Conservation (phyloP, 2,329 filamentous ascomycete genomes). For the Penicillium rolfsii region DNA sequence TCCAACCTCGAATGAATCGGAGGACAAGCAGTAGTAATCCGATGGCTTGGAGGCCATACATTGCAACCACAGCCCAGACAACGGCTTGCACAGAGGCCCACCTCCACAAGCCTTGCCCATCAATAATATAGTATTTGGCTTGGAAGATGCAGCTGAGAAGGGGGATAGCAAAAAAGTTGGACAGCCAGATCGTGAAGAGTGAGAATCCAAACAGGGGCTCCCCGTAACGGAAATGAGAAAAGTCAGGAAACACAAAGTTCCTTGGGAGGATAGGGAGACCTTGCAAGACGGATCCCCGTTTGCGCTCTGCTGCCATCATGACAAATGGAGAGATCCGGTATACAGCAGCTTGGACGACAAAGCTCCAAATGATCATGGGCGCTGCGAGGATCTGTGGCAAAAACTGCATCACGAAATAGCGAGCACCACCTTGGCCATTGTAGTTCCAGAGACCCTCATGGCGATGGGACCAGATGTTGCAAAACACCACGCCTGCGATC, state of each 20-base stretch:
- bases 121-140: slow-evolving; percentile 63
- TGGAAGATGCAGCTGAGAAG: slow-evolving; percentile 78
- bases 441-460: slow-evolving; percentile 71
- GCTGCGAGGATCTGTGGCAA: slow-evolving; percentile 77
- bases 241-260: slow-evolving; percentile 69
- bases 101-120: slow-evolving; percentile 65
- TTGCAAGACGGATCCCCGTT: slow-evolving; percentile 65
- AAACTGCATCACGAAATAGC: slow-evolving; percentile 86
- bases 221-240: slow-evolving; percentile 69
- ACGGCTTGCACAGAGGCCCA: slow-evolving; percentile 80
- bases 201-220: slow-evolving; percentile 69
- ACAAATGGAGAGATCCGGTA: slow-evolving; percentile 77
- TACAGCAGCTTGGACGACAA: slow-evolving; percentile 73
- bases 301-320: slow-evolving; percentile 69
- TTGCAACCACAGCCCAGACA: slow-evolving; percentile 73
- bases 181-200: slow-evolving; percentile 73
- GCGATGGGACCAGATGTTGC: slow-evolving; percentile 67
- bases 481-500: slow-evolving; percentile 72
- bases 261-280: slow-evolving; percentile 62
- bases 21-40: slow-evolving; percentile 62
- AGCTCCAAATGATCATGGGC: slow-evolving; percentile 73
- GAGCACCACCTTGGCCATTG: slow-evolving; percentile 66
- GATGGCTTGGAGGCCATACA: slow-evolving; percentile 70
- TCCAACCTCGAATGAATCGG: slow-evolving; percentile 68
- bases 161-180: slow-evolving; percentile 74